A percentile compares a stretch with the other conserved stretches of the same genome.
phyloP scores from a whole-genome alignment of 768 basidiomycete genomes.

The Leccinellum luteum region DNA sequence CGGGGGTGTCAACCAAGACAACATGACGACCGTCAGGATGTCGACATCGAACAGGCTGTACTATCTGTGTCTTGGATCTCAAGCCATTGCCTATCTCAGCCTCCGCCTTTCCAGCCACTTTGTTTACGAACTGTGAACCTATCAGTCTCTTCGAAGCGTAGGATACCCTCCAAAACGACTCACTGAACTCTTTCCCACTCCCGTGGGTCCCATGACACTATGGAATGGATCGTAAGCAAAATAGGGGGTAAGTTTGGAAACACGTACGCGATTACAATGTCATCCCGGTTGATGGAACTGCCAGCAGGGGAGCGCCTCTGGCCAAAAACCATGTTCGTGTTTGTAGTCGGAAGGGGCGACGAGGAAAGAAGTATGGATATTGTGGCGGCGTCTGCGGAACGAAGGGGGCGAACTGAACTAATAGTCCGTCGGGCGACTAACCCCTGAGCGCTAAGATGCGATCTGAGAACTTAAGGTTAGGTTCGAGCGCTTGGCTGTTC shows the following conservation, averaged over 20 bases:
- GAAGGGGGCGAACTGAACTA: background rate
- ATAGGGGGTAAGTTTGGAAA: background rate
- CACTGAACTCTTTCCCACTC: slow-evolving; percentile 19
- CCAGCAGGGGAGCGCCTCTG: background rate
- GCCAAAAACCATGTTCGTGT: background rate
- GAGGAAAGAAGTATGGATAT: background rate
- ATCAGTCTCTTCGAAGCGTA: background rate
- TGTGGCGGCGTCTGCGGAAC: background rate
- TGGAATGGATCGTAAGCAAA: background rate
- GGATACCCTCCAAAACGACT: background rate
- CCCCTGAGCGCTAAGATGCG: background rate
- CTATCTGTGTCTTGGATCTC: slow-evolving; percentile 6
- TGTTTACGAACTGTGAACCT: slow-evolving; percentile 14
- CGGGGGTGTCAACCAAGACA: slow-evolving; percentile 18
- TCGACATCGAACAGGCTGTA: slow-evolving; percentile 8
- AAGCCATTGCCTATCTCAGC: background rate
- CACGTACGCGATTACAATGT: slow-evolving; percentile 21
- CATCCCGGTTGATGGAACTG: background rate
- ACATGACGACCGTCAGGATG: slow-evolving; percentile 16
- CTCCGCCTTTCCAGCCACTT: background rate
- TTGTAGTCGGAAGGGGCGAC: background rate
- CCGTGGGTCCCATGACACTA: slow-evolving; percentile 19
- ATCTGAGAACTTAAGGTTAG: background rate
- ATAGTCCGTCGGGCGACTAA: background rate
- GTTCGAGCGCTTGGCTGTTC: background rate